A percentile compares a stretch with the other conserved stretches of the same genome.
phyloP scores from a whole-genome alignment of 768 basidiomycete genomes.

The Leccinellum luteum region DNA sequence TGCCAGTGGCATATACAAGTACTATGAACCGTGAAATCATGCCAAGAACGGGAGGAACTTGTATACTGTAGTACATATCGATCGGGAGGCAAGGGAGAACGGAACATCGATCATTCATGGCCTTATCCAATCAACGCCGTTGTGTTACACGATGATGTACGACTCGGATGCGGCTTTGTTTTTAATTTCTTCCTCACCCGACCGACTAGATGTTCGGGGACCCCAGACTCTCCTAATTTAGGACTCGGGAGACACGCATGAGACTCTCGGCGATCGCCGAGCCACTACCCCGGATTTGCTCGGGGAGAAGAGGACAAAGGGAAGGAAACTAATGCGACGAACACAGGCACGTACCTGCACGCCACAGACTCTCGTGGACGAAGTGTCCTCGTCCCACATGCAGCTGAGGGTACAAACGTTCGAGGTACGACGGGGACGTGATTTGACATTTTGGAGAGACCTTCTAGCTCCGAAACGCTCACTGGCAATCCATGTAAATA shows the following conservation, averaged over 20 bases:
- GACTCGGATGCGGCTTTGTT: background rate
- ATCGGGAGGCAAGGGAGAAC: too few relatives aligned
- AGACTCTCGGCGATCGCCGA: background rate
- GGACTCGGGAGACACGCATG: too few relatives aligned
- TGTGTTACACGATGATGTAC: background rate
- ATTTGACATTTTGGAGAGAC: too few relatives aligned
- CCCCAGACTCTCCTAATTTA: background rate
- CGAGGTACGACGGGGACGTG: background rate
- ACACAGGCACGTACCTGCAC: background rate
- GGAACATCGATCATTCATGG: background rate
- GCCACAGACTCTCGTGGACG: background rate
- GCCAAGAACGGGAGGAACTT: too few relatives aligned
- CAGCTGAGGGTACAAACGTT: background rate
- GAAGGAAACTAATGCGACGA: too few relatives aligned
- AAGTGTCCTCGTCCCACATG: background rate
- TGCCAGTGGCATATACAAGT: too few relatives aligned
- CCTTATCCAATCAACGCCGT: background rate
- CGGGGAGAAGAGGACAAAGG: background rate
- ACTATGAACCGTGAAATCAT: too few relatives aligned
- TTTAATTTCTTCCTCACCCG: background rate
- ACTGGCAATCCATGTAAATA: too few relatives aligned
- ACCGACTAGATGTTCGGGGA: too few relatives aligned
- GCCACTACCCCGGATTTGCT: background rate
- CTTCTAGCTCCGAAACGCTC: too few relatives aligned
- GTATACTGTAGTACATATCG: too few relatives aligned